Evolutionary conservation across 2,329 filamentous ascomycete genomes (phyloP).

Genomic region (Epichloe festucae): DNA sequence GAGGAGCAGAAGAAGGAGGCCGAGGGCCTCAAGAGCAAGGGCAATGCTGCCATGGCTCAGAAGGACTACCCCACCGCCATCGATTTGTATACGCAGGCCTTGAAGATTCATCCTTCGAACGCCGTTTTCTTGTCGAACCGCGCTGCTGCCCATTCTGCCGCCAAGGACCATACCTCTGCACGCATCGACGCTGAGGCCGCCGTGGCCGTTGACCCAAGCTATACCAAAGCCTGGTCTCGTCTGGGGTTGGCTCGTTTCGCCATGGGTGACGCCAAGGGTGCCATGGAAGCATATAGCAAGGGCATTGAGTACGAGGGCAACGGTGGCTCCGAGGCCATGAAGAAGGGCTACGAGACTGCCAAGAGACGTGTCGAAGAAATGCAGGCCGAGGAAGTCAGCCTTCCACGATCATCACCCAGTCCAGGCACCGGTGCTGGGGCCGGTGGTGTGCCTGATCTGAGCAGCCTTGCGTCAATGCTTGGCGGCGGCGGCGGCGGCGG

Average conservation of each 20-base stretch:
- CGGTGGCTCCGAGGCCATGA: constrained; percentile 93
- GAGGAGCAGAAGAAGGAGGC: constrained; percentile 63
- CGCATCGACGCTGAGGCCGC: constrained; percentile 83
- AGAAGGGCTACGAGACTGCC: constrained; percentile 90
- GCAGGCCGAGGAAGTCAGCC: constrained; percentile 31
- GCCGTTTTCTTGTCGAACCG: constrained; percentile 97
- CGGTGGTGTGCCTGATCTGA: constrained; percentile 60
- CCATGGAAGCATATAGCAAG: constrained; percentile 87
- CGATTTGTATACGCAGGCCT: constrained; percentile 75
- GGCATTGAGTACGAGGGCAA: constrained; percentile 91
- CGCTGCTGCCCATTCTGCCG: constrained; percentile 81
- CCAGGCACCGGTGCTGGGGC: constrained; percentile 35
- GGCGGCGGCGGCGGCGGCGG: constrained; percentile 55
- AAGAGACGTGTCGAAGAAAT: constrained; percentile 78
- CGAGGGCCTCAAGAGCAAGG: constrained; percentile 76
- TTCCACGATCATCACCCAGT: constrained; percentile 35
- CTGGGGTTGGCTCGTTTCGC: constrained; percentile 86
- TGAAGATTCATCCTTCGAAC: constrained; percentile 70
- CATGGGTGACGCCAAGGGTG: constrained; percentile 76
- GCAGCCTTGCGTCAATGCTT: constrained; percentile 59
- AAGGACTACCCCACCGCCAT: constrained; percentile 82
- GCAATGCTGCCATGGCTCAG: constrained; percentile 87
- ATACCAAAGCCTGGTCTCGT: constrained; percentile 95
- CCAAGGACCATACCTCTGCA: constrained; percentile 71
- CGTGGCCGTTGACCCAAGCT: constrained; percentile 74